A percentile compares a stretch with the other conserved stretches of the same genome.
Conservation (phyloP, 164 flowering plant species). For the Cinnamomum chago region DNA sequence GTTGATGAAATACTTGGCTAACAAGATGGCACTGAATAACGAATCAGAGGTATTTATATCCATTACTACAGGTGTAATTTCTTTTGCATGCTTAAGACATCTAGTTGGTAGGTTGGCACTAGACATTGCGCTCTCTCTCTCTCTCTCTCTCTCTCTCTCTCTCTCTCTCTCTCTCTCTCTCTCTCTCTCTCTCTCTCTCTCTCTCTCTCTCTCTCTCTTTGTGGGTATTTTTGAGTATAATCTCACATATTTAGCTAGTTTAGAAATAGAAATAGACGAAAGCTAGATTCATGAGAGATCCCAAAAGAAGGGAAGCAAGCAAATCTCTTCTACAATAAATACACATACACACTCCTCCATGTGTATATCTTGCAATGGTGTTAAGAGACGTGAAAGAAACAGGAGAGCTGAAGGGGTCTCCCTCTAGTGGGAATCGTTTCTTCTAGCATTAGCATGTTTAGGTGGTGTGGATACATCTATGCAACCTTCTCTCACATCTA, state of each 20-base stretch:
- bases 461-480: slow-evolving; percentile 43
- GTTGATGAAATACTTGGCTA: slow-evolving; percentile 82
- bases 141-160: background rate
- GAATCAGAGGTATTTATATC: slow-evolving; percentile 83
- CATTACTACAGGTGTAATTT: background rate
- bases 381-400: slow-evolving; percentile 48
- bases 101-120: slow-evolving; percentile 12
- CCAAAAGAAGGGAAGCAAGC: slow-evolving; percentile 11
- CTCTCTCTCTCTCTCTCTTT: background rate
- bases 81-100: background rate
- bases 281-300: slow-evolving; percentile 7
- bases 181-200: slow-evolving; percentile 5
- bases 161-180: slow-evolving; percentile 6
- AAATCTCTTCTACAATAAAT: background rate
- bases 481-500: slow-evolving; percentile 7
- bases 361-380: slow-evolving; percentile 14
- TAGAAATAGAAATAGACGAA: background rate
- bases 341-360: background rate
- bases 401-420: slow-evolving; percentile 35
- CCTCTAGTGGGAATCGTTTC: slow-evolving; percentile 6
- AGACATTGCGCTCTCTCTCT: slow-evolving; percentile 1
- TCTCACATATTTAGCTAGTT: background rate
- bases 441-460: slow-evolving; percentile 29
- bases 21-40: slow-evolving; percentile 76
- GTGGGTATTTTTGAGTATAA: background rate